A percentile compares a stretch with the other conserved stretches of the same genome.
Evolutionary conservation across 2,329 filamentous ascomycete genomes (phyloP).

Genomic region (Chlorencoelia australis): DNA sequence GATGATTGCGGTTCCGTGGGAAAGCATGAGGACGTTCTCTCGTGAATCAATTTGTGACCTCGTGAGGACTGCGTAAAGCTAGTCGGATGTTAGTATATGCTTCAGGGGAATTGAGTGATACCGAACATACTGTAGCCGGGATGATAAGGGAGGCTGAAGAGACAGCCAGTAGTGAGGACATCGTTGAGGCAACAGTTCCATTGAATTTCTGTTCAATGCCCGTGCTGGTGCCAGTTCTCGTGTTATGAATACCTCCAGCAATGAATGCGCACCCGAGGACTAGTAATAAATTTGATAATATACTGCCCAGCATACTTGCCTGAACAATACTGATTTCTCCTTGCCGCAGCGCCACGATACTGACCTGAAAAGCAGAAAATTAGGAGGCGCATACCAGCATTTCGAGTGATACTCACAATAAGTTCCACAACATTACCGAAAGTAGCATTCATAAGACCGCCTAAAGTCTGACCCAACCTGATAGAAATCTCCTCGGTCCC

Average conservation of each 20-base stretch:
- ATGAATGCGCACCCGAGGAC: slow-evolving; percentile 77
- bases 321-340: slow-evolving; percentile 91
- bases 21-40: slow-evolving; percentile 57
- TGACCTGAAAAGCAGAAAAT: slow-evolving; percentile 48
- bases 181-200: slow-evolving; percentile 68
- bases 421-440: slow-evolving; percentile 45
- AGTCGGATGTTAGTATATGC: slow-evolving; percentile 5
- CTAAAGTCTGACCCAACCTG: slow-evolving; percentile 47
- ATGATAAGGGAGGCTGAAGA: slow-evolving; percentile 70
- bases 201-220: slow-evolving; percentile 63
- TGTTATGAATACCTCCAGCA: slow-evolving; percentile 56
- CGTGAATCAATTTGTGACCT: slow-evolving; percentile 33
- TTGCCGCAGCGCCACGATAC: slow-evolving; percentile 78
- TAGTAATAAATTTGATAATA: slow-evolving; percentile 86
- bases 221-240: slow-evolving; percentile 17
- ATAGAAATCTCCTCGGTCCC: slow-evolving; percentile 31
- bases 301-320: slow-evolving; percentile 92
- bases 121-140: slow-evolving; percentile 49
- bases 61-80: slow-evolving; percentile 57
- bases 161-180: slow-evolving; percentile 61
- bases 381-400: too few relatives aligned
- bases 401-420: slow-evolving; percentile 35
- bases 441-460: slow-evolving; percentile 42
- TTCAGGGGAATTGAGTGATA: background rate
- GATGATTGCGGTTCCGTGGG: slow-evolving; percentile 66